These are phyloP conservation scores for Xylariaceae sp. DNA, from an alignment of 2,329 filamentous ascomycete genomes.

Conservation along the genomic window DNA sequence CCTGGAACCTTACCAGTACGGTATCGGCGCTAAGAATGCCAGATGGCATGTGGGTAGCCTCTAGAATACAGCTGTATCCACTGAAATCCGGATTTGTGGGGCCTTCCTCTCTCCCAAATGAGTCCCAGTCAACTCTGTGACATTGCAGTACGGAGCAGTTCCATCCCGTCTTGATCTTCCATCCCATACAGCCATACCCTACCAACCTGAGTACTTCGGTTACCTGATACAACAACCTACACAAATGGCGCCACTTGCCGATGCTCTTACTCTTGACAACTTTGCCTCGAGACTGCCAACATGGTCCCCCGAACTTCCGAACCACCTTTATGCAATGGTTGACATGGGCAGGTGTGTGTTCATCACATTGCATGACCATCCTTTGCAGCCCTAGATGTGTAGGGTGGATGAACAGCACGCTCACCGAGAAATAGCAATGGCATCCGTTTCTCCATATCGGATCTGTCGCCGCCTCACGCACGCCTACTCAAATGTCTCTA, in stretches of 20 bases:
- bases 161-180: too few relatives aligned
- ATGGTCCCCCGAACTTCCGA: conserved; percentile 43
- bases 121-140: too few relatives aligned
- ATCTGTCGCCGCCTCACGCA: conserved; percentile 64
- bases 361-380: background rate
- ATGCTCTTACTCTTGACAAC: conserved; percentile 48
- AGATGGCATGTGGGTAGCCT: too few relatives aligned
- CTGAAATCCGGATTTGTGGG: too few relatives aligned
- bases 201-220: background rate
- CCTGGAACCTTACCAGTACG: too few relatives aligned
- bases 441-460: conserved; percentile 85
- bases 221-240: conserved; percentile 5
- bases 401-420: background rate
- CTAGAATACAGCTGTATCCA: too few relatives aligned
- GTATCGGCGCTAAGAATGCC: too few relatives aligned
- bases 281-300: conserved; percentile 42
- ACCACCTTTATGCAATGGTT: conserved; percentile 51
- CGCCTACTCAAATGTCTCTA: conserved; percentile 74
- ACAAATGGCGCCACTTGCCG: conserved; percentile 31
- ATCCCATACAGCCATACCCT: too few relatives aligned
- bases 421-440: conserved; percentile 60
- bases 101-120: too few relatives aligned
- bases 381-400: background rate
- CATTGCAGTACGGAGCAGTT: too few relatives aligned
- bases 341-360: conserved; percentile 56